phyloP scores from a whole-genome alignment of 1,139 yeast species.

The Pichia sp. region DNA sequence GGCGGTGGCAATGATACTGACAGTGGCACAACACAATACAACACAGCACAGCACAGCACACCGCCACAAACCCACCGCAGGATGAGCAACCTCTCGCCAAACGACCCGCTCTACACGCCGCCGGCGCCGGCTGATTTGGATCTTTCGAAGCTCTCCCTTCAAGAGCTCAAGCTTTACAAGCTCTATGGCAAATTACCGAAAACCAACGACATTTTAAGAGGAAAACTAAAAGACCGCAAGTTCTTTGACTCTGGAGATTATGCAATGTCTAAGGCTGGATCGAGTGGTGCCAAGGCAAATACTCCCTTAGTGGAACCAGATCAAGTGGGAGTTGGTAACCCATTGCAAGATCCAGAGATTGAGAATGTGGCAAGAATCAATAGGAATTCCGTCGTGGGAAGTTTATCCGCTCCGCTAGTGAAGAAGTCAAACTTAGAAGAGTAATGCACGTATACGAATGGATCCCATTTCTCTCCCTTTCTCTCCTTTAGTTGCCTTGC shows the following conservation, averaged over 20 bases:
- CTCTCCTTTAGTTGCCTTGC: too few species aligned
- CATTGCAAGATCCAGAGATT: conserved; percentile 25
- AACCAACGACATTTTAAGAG: conserved; percentile 71
- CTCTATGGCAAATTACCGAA: conserved; percentile 89
- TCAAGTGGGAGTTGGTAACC: conserved; percentile 26
- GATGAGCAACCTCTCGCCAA: conserved; percentile 15
- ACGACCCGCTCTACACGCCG: conserved; percentile 25
- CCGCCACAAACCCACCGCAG: not conserved
- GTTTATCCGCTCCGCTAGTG: not conserved
- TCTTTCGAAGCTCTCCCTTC: conserved; percentile 53
- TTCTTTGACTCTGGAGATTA: conserved; percentile 97
- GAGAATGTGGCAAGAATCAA: conserved; percentile 30
- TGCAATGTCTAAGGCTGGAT: conserved; percentile 71
- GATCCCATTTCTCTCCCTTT: too few species aligned
- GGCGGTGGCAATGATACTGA: too few species aligned
- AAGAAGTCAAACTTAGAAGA: conserved; percentile 28
- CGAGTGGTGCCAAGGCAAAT: conserved; percentile 10
- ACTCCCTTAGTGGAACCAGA: conserved; percentile 7
- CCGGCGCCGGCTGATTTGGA: conserved; percentile 31
- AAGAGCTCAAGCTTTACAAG: conserved; percentile 62
- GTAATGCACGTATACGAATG: too few species aligned
- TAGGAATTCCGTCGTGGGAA: conserved; percentile 27
- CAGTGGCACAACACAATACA: too few species aligned
- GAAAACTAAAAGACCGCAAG: conserved; percentile 80
- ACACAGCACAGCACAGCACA: too few species aligned